Conservation (phyloP, 73 alveolate genomes). For the Stentor coeruleus region DNA sequence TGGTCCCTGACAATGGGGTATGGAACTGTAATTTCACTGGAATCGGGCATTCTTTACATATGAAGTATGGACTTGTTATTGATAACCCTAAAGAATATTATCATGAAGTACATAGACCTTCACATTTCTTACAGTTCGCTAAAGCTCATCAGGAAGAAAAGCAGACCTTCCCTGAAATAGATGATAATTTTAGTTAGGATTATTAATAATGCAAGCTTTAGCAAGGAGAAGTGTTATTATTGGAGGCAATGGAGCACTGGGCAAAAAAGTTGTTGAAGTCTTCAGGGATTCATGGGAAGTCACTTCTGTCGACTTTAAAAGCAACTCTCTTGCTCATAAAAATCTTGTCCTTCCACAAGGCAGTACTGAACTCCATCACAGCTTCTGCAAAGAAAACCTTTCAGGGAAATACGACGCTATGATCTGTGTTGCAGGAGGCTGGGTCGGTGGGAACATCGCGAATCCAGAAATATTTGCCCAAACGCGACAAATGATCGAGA, state of each 20-base stretch:
- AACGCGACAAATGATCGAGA: constrained; percentile 44
- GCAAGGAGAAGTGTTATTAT: constrained; percentile 35
- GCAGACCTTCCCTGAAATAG: no score
- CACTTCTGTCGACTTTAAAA: constrained; percentile 48
- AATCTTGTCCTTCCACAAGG: constrained; percentile 36
- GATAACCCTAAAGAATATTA: constrained; percentile 93
- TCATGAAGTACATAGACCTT: constrained; percentile 29
- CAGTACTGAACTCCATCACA: neutral
- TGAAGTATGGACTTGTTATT: constrained; percentile 86
- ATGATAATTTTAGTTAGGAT: neutral
- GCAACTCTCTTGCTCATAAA: constrained; percentile 56
- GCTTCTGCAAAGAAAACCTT: neutral
- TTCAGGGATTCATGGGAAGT: constrained; percentile 71
- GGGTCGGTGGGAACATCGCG: constrained; percentile 63
- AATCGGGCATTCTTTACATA: constrained; percentile 87
- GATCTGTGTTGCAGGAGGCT: constrained; percentile 85
- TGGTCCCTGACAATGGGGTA: constrained; percentile 98
- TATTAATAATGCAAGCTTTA: neutral
- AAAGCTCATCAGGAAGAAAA: constrained; percentile 25
- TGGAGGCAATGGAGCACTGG: constrained; percentile 87
- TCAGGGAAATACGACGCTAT: constrained; percentile 46
- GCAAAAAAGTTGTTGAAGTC: constrained; percentile 54
- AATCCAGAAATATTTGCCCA: constrained; percentile 53
- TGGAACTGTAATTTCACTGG: constrained; percentile 99
- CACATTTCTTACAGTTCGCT: constrained; percentile 4